Evolutionary conservation across 148 eudicot species (phyloP), one percentile per base, ranked within the genome.

Genomic region (Oxyria digyna): DNA sequence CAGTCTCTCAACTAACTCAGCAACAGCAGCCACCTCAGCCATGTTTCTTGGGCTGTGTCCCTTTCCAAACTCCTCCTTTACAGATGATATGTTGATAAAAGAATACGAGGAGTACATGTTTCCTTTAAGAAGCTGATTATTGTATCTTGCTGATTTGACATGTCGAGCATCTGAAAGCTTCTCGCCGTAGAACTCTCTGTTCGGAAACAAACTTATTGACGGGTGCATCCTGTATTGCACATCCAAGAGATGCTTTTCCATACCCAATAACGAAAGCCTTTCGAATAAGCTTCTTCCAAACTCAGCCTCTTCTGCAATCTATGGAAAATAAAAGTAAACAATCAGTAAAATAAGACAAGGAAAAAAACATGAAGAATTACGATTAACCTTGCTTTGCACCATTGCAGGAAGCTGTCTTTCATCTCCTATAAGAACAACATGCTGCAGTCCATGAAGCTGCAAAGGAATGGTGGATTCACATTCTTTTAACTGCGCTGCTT

Each of bases 401-500:
- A 85, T 73, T 18, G 96, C 87, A 0, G 96, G 87, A 1, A 89
- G 83, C 75, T 89, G 91, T 32, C 59, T 65, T 31, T 89, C 91
- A 64, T 89, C 96, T 0, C 96, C 96, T n/a, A 87, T 74, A 3
- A 89, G 80, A 23, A 87, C 69, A 17, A 73, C 85, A 67, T 80
- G 79, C 0, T 64, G 80, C 1, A 87, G 69, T 57, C 86, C 87
- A 8, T 75, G 72, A 21, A 87, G 78, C 64, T 84, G 89, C 42
- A 89, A 62, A 23, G 96, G 89, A 59, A 89, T 83, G 17, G 73
- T 24, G 0, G 91, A 85, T 62, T 89, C 96, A 54, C 96, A 89
- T 71, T 89, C 92, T 71, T 87, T 89, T 6, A 89, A 79, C 69
- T 89, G 96, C 3, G 85, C 89, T 31, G 91, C 96, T 80, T 89